Evolutionary conservation across 192 early-diverging fungal species (phyloP).

Genomic region (Umbelopsis vinacea): DNA sequence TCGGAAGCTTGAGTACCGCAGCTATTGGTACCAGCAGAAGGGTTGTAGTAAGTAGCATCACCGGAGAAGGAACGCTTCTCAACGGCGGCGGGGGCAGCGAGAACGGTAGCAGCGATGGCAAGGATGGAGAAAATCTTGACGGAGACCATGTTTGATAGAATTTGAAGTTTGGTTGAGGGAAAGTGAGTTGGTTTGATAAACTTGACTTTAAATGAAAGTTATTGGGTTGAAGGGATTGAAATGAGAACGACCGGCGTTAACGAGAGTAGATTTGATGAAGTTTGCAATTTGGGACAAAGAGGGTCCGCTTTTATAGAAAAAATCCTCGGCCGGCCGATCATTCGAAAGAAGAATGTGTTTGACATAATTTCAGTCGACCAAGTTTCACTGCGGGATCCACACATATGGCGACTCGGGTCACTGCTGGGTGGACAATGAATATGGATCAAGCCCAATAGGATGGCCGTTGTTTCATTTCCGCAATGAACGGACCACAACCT

Average conservation of each 20-base stretch:
- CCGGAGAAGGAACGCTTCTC: slow-evolving; percentile 40
- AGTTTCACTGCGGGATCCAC: background rate
- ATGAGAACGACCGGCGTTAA: slow-evolving; percentile 18
- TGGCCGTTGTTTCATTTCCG: background rate
- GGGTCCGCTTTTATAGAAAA: slow-evolving; percentile 10
- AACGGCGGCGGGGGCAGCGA: slow-evolving; percentile 18
- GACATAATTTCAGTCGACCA: background rate
- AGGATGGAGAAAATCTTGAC: slow-evolving; percentile 9
- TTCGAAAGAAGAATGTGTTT: background rate
- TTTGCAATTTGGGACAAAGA: background rate
- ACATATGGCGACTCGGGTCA: slow-evolving; percentile 14
- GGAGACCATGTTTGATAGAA: slow-evolving; percentile 10
- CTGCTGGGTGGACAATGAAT: background rate
- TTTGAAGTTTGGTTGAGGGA: background rate
- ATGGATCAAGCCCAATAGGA: slow-evolving; percentile 7
- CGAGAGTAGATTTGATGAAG: background rate
- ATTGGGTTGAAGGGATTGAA: slow-evolving; percentile 12
- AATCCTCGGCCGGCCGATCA: background rate
- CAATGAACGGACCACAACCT: no score
- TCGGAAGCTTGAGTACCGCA: slow-evolving; percentile 47
- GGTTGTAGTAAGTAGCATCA: slow-evolving; percentile 56
- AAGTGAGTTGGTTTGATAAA: background rate
- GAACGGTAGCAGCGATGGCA: background rate
- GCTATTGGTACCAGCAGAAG: slow-evolving; percentile 43
- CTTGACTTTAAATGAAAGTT: background rate